Percentiles rank a stretch among this genome's conserved stretches.
Conservation (phyloP, 306 rosid species). For the Medicago lupulina region DNA sequence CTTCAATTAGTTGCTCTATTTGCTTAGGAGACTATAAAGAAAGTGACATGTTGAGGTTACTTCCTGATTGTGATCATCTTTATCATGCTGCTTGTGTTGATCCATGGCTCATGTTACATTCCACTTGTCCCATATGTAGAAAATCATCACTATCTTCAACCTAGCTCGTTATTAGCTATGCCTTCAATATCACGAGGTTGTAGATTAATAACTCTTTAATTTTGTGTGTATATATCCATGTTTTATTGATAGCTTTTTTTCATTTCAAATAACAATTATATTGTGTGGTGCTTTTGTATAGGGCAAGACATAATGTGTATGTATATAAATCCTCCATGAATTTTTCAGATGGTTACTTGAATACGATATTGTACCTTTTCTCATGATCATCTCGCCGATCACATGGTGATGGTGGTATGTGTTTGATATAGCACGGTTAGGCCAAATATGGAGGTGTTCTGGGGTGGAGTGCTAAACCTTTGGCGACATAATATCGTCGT, state of each 20-base stretch:
- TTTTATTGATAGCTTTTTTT: background rate
- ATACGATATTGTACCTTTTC: background rate
- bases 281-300: background rate
- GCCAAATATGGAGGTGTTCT: background rate
- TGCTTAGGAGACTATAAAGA: constrained; percentile 64
- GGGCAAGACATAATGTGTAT: background rate
- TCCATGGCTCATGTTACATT: constrained; percentile 55
- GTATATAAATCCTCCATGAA: background rate
- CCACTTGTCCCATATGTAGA: constrained; percentile 62
- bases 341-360: background rate
- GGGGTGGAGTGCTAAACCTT: background rate
- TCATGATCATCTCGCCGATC: background rate
- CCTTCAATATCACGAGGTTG: background rate
- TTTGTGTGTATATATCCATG: background rate
- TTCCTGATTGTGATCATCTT: constrained; percentile 53
- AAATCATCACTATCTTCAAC: constrained; percentile 29
- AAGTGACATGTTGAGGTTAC: constrained; percentile 48
- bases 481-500: too few relatives aligned
- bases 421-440: background rate
- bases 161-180: background rate
- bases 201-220: background rate
- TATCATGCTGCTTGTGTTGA: constrained; percentile 55
- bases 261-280: background rate
- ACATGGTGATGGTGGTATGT: background rate
- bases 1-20: constrained; percentile 48